A percentile compares a stretch with the other conserved stretches of the same genome.
phyloP scores from a whole-genome alignment of 73 alveolate species.

The Stentor coeruleus region DNA sequence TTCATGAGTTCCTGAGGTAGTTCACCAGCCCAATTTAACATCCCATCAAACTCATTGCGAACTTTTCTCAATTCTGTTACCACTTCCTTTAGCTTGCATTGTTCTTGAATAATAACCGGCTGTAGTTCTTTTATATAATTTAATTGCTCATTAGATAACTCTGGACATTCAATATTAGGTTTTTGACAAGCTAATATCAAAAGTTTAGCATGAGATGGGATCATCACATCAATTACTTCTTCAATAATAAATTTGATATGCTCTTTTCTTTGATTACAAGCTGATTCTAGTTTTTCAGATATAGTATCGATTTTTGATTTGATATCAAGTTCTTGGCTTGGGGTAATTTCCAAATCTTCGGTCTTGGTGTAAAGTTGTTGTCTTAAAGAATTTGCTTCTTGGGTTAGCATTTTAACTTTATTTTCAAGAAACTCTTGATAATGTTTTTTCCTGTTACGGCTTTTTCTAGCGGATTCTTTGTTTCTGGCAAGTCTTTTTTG shows the following conservation, averaged over 20 bases:
- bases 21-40: conserved; percentile 7
- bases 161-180: conserved; percentile 13
- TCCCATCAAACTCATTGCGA: background rate
- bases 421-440: conserved; percentile 37
- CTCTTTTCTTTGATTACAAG: conserved; percentile 25
- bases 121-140: background rate
- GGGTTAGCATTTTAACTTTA: conserved; percentile 27
- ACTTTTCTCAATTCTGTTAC: conserved; percentile 2
- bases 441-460: conserved; percentile 54
- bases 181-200: background rate
- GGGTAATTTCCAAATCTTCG: background rate
- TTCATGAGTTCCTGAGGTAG: background rate
- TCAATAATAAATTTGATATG: conserved; percentile 19
- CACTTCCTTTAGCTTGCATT: conserved; percentile 13
- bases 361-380: conserved; percentile 17
- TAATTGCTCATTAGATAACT: background rate
- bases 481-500: conserved; percentile 39
- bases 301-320: background rate
- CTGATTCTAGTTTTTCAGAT: background rate
- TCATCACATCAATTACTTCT: conserved; percentile 21
- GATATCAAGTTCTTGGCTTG: background rate
- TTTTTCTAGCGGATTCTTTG: conserved; percentile 53
- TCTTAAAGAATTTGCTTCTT: conserved; percentile 22
- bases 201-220: conserved; percentile 14
- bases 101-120: conserved; percentile 1